Base-by-base conservation (phyloP, 2,329 filamentous ascomycete genomes). In the Trichophyton benhamiae region DNA sequence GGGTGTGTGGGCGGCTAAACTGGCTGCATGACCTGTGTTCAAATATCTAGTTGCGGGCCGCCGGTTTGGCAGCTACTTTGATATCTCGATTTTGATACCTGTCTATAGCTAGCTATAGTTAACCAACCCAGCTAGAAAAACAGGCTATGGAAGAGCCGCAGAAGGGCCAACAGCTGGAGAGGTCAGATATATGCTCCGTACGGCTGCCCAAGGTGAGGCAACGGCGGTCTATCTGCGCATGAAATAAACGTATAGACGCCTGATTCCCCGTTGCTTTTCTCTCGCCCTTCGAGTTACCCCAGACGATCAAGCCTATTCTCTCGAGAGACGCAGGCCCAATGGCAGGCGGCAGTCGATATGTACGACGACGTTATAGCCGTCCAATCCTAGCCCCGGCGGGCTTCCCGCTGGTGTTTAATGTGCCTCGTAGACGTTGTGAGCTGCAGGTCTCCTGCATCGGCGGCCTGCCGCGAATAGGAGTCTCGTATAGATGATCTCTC, bases 171-270 rank as follows among this genome's bases (percentile, higher is more conserved):
- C 42, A 20, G 15, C 42, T n/a, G 11, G 42, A 20, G 42, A 15
- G 15, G 6, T 4, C 44, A 25, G 44, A 11, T 48, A 48, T 22
- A 6, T 20, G 44, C n/a, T 3, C 17, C 20, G 17, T 61, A 42
- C 33, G 36, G 58, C 49, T 73, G 72, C 72, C 72, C 71, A 74
- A 73, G 61, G 72, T 74, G 73, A 75, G 72, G 72, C 73, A 74
- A 4, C 33, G 66, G 69, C 66, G 66, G 66, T 57, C 64, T 62
- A 1, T 53, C 62, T 60, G 20, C n/a, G 41, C 41, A 49, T 15
- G 46, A 25, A 49, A n/a, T 60, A 62, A 38, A 42, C 42, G 55
- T 17, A 38, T 38, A 57, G 41, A 46, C 57, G 65, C 62, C 41
- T 59, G 53, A 70, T 69, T 69, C 68, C 68, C 68, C 42, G 53